These are phyloP conservation scores for Phlebiopsis gigantea DNA, from an alignment of 768 basidiomycete species.

Conservation along the genomic window DNA sequence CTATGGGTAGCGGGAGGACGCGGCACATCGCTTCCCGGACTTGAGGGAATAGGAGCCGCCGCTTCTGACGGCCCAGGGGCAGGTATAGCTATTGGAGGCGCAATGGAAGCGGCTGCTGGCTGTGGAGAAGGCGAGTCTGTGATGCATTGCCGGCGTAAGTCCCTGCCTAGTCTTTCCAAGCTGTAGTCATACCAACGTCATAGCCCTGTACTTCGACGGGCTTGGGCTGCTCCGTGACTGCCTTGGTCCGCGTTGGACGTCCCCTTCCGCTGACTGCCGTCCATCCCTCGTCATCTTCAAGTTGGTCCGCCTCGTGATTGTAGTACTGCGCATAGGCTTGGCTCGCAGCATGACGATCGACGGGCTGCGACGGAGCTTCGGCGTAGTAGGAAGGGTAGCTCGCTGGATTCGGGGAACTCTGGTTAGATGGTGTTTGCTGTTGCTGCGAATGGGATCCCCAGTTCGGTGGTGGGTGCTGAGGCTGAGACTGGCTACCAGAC, in stretches of 20 bases:
- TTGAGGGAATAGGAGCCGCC: background rate
- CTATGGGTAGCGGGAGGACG: slow-evolving; percentile 18
- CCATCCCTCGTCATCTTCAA: slow-evolving; percentile 9
- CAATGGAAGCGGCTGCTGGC: background rate
- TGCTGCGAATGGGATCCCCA: slow-evolving; percentile 3
- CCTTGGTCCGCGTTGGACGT: background rate
- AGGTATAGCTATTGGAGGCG: background rate
- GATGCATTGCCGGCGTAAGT: background rate
- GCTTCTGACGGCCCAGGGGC: background rate
- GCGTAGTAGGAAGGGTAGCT: slow-evolving; percentile 5
- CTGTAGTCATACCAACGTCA: slow-evolving; percentile 17
- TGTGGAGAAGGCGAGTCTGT: background rate
- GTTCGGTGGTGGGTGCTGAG: slow-evolving; percentile 9
- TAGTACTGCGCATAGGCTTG: slow-evolving; percentile 20
- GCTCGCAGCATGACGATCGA: slow-evolving; percentile 23
- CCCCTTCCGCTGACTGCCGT: background rate
- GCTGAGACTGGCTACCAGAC: background rate
- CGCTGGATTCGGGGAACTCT: background rate
- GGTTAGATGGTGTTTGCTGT: background rate
- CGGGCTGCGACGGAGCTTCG: slow-evolving; percentile 1
- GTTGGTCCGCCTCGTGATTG: slow-evolving; percentile 9
- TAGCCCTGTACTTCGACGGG: slow-evolving; percentile 17
- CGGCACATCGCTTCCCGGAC: slow-evolving; percentile 13
- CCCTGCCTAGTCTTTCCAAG: too few species aligned
- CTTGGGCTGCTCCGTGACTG: background rate